Evolutionary conservation across 2,329 filamentous ascomycete species (phyloP).

Genomic region (Paecilomyces variotii): DNA sequence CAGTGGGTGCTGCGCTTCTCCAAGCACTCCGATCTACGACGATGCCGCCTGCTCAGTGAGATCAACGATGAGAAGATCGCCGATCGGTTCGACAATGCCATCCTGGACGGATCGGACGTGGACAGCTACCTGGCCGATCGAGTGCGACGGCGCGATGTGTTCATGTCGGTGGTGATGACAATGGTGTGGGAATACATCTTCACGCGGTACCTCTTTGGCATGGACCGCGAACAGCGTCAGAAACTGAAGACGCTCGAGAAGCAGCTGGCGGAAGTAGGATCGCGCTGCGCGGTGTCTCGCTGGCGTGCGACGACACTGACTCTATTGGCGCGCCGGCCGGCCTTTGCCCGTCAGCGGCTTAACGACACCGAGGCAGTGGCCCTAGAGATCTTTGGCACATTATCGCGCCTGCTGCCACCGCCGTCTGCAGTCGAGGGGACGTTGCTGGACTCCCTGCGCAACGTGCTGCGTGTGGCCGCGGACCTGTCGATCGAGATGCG

Average conservation of each 20-base stretch:
- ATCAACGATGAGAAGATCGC: slow-evolving; percentile 89
- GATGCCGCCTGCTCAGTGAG: slow-evolving; percentile 74
- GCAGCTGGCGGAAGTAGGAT: slow-evolving; percentile 78
- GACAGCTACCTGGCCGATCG: slow-evolving; percentile 82
- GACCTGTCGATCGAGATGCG: slow-evolving; percentile 94
- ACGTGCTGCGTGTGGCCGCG: slow-evolving; percentile 81
- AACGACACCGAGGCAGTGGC: slow-evolving; percentile 95
- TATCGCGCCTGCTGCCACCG: slow-evolving; percentile 78
- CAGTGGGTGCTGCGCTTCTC: slow-evolving; percentile 98
- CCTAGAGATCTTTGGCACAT: slow-evolving; percentile 75
- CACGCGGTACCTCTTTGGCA: slow-evolving; percentile 93
- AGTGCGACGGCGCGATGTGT: slow-evolving; percentile 80
- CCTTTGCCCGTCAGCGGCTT: slow-evolving; percentile 75
- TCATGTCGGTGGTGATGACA: slow-evolving; percentile 98
- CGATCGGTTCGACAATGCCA: slow-evolving; percentile 85
- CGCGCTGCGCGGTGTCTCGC: slow-evolving; percentile 80
- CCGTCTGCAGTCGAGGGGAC: slow-evolving; percentile 72
- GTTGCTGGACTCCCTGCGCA: slow-evolving; percentile 74
- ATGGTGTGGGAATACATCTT: slow-evolving; percentile 99
- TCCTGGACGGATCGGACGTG: slow-evolving; percentile 90
- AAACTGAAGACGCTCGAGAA: slow-evolving; percentile 96
- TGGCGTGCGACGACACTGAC: slow-evolving; percentile 96
- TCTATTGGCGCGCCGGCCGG: slow-evolving; percentile 68
- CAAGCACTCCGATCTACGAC: slow-evolving; percentile 88
- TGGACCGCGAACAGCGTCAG: slow-evolving; percentile 95